A percentile compares a stretch with the other conserved stretches of the same genome.
Evolutionary conservation across 805 yeast genomes (phyloP).

Genomic region (Candida pini): DNA sequence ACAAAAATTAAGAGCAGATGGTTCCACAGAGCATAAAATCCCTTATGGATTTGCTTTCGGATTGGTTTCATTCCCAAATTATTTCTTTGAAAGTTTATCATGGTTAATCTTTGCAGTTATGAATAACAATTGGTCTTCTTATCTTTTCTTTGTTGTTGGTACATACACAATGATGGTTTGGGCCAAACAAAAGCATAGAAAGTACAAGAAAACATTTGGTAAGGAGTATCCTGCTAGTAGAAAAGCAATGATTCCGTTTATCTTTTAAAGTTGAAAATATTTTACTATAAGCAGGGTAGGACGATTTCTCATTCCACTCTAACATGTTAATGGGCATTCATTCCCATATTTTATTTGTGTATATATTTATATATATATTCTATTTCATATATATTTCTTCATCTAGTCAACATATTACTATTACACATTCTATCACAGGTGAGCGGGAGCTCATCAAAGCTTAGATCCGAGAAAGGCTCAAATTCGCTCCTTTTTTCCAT

Average conservation of each 20-base stretch:
- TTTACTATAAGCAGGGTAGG: no score
- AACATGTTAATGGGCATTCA: no score
- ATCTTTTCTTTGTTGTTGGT: slow-evolving; percentile 65
- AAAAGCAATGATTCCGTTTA: slow-evolving; percentile 73
- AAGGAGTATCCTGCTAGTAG: slow-evolving; percentile 74
- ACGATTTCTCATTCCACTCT: no score
- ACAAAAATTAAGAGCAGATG: slow-evolving; percentile 49
- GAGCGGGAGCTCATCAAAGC: no score
- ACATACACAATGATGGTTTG: slow-evolving; percentile 82
- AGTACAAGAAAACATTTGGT: slow-evolving; percentile 64
- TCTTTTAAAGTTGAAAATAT: slow-evolving; percentile 52
- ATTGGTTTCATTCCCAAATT: slow-evolving; percentile 86
- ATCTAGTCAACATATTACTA: no score
- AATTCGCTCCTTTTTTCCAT: no score
- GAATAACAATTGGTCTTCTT: slow-evolving; percentile 72
- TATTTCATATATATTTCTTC: no score
- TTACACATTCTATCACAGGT: no score
- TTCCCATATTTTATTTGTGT: no score
- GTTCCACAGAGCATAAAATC: slow-evolving; percentile 55
- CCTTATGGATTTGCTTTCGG: slow-evolving; percentile 85
- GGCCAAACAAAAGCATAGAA: slow-evolving; percentile 82
- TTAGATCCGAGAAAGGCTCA: no score
- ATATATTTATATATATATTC: no score
- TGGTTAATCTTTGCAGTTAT: slow-evolving; percentile 72
- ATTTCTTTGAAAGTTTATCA: slow-evolving; percentile 75